Percentiles rank a stretch among this genome's conserved stretches.
phyloP scores from a whole-genome alignment of 2,329 filamentous ascomycete genomes.

The Fusarium nisikadoi region DNA sequence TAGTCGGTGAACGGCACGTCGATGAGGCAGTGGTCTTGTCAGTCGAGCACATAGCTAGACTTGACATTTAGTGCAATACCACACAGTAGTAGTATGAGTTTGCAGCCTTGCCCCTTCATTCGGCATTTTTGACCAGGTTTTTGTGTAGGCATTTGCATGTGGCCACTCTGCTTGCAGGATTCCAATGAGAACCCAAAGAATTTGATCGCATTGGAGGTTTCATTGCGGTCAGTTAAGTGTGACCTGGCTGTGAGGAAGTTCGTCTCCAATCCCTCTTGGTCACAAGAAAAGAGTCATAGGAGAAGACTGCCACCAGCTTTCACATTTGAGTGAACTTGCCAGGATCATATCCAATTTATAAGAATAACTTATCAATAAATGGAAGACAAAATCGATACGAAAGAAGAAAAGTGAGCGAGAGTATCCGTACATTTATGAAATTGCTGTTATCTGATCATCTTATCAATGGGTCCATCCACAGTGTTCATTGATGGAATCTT shows the following conservation, averaged over 20 bases:
- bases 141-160: background rate
- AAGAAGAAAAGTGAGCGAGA: background rate
- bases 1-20: background rate
- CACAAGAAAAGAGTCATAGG: background rate
- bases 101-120: background rate
- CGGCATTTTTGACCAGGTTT: background rate
- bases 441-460: slow-evolving; percentile 38
- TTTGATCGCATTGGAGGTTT: background rate
- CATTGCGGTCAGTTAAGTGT: background rate
- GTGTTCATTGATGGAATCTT: background rate
- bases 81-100: background rate
- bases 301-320: background rate
- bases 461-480: slow-evolving; percentile 18
- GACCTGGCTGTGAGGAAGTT: background rate
- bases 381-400: background rate
- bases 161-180: background rate
- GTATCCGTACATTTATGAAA: background rate
- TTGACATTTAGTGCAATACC: background rate
- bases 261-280: background rate
- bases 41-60: too few relatives aligned
- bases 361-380: background rate
- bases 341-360: background rate
- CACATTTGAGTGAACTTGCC: background rate
- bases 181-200: background rate
- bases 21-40: too few relatives aligned